phyloP scores from a whole-genome alignment of 31 red algal species.

The Porphyra umbilicalis region DNA sequence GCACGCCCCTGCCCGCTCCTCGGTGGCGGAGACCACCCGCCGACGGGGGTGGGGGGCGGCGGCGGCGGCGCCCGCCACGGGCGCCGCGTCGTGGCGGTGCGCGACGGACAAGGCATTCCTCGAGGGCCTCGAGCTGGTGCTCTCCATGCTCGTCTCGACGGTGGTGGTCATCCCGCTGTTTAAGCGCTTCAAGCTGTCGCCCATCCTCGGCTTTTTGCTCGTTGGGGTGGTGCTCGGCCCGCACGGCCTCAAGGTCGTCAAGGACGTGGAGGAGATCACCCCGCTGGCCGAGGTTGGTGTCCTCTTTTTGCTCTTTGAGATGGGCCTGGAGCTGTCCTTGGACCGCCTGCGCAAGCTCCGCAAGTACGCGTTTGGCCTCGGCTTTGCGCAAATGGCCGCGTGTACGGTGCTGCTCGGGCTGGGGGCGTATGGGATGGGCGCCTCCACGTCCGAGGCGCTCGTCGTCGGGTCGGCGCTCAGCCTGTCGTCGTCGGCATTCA shows the following conservation, averaged over 20 bases:
- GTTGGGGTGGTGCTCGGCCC: slow-evolving; percentile 81
- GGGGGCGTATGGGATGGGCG: slow-evolving; percentile 81
- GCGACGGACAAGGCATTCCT: slow-evolving; percentile 34
- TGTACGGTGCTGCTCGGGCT: slow-evolving; percentile 53
- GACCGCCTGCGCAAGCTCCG: slow-evolving; percentile 72
- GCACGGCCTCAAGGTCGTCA: slow-evolving; percentile 68
- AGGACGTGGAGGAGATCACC: slow-evolving; percentile 77
- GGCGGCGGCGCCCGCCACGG: neutral
- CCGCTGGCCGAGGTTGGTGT: slow-evolving; percentile 88
- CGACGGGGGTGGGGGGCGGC: neutral
- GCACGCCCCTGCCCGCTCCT: neutral
- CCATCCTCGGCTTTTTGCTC: slow-evolving; percentile 85
- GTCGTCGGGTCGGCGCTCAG: slow-evolving; percentile 73
- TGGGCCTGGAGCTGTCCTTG: slow-evolving; percentile 87
- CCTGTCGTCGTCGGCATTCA: slow-evolving; percentile 86
- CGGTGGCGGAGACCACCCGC: neutral
- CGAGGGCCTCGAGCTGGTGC: slow-evolving; percentile 47
- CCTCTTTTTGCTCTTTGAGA: slow-evolving; percentile 89
- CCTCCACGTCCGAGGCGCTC: slow-evolving; percentile 46
- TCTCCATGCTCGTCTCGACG: slow-evolving; percentile 68
- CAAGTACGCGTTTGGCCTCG: slow-evolving; percentile 77
- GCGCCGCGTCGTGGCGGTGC: neutral
- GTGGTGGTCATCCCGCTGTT: slow-evolving; percentile 69
- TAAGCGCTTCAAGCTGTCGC: slow-evolving; percentile 66
- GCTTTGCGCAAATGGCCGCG: slow-evolving; percentile 60